These are phyloP conservation scores for Phytophthora colocasiae DNA, from an alignment of 352 stramenopile genomes.

Conservation along the genomic window DNA sequence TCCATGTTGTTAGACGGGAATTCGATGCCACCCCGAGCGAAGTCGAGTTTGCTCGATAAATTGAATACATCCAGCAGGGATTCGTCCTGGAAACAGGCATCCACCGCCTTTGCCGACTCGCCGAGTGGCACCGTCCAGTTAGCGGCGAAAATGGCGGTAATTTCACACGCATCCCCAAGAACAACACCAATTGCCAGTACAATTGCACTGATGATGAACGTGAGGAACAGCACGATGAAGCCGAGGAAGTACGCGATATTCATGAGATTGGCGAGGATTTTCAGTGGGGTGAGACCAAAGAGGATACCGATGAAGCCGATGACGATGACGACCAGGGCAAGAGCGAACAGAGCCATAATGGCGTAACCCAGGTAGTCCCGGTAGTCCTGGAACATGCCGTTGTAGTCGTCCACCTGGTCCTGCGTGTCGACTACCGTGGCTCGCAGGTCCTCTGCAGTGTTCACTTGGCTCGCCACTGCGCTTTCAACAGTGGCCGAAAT, in stretches of 20 bases:
- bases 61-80: conserved; percentile 72
- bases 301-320: conserved; percentile 72
- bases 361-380: conserved; percentile 45
- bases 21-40: conserved; percentile 62
- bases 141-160: conserved; percentile 48
- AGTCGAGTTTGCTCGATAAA: conserved; percentile 56
- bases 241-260: conserved; percentile 77
- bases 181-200: conserved; percentile 65
- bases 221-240: conserved; percentile 70
- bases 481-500: conserved; percentile 45
- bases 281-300: conserved; percentile 67
- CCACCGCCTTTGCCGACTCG: conserved; percentile 50
- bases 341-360: conserved; percentile 63
- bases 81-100: conserved; percentile 71
- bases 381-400: conserved; percentile 51
- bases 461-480: conserved; percentile 45
- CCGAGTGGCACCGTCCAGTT: conserved; percentile 72
- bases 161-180: conserved; percentile 66
- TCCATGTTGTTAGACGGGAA: conserved; percentile 51
- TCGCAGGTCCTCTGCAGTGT: conserved; percentile 35
- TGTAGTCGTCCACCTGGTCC: conserved; percentile 39
- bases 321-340: conserved; percentile 58
- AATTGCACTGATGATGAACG: conserved; percentile 65
- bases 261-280: conserved; percentile 72
- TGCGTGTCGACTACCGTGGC: conserved; percentile 41